Evolutionary conservation across 176 grass and related monocot species (phyloP), one percentile per base, ranked within the genome.

Genomic region (Oryza nivara): DNA sequence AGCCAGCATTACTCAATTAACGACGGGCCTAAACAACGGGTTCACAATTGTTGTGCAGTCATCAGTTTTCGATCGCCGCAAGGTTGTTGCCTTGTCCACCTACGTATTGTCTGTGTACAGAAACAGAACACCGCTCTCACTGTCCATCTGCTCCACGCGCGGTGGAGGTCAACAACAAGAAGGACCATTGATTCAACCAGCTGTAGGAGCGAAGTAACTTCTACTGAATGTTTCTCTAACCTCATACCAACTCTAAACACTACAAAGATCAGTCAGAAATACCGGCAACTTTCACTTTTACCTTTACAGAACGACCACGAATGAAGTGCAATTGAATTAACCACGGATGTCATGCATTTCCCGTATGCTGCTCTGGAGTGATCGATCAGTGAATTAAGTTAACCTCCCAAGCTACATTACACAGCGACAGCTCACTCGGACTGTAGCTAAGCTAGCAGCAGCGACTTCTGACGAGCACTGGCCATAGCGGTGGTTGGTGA

Each of bases 401-500:
- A 61, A 22, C 56, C 20, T 61, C 13, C 63, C 7, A 11, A 12
- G 51, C 20, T 4, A 61, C 54, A 12, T 44, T 51, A 23, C 68
- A 25, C 2, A 6, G 60, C 36, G 87, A 80, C 69, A 68, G 25
- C 61, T 36, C 48, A 72, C 52, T 19, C 38, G 22, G 17, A 8
- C 11, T 56, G 26, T 41, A 61, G 20, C 56, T 8, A 61, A 13
- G 9, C 20, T 23, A 47, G 10, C 13, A 38, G 54, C 9, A 26
- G 8, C 26, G 70, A 69, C 49, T 41, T 11, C 72, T 44, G 63
- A 69, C 49, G 73, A 47, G 17, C 74, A 48, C 78, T 69, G 69
- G 34, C 22, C 67, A 64, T 65, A 3, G 48, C 7, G 86, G 75
- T 87, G 51, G 81, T 84, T 80, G 88, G 43, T 74, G 68, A 5